Evolutionary conservation across 2,329 filamentous ascomycete species (phyloP).

Genomic region (Albophoma yamanashiensis): DNA sequence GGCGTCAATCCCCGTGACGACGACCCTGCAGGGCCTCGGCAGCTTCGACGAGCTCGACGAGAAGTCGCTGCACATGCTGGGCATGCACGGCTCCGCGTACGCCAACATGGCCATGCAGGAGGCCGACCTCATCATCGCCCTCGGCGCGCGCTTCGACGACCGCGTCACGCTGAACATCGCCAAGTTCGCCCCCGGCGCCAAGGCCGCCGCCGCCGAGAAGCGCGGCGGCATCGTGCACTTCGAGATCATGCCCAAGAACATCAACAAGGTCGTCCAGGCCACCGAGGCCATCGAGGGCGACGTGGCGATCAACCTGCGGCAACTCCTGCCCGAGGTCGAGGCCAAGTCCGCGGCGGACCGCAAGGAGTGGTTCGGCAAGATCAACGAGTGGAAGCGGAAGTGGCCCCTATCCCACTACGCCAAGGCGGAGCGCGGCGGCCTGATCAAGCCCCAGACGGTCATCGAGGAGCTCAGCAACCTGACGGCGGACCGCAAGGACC

Average conservation of each 20-base stretch:
- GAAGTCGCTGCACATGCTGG: constrained; percentile 95
- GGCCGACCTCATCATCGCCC: constrained; percentile 87
- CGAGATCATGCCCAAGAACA: constrained; percentile 99
- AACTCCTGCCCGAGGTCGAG: constrained; percentile 64
- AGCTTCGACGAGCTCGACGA: constrained; percentile 87
- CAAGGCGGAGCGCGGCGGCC: constrained; percentile 59
- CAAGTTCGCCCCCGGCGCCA: constrained; percentile 85
- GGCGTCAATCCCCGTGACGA: constrained; percentile 85
- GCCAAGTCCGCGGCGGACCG: constrained; percentile 52
- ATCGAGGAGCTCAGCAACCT: constrained; percentile 85
- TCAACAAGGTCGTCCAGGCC: constrained; percentile 97
- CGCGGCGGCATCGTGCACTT: constrained; percentile 95
- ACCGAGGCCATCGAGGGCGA: constrained; percentile 94
- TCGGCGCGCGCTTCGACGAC: constrained; percentile 92
- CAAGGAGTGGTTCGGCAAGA: constrained; percentile 81
- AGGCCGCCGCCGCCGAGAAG: constrained; percentile 70
- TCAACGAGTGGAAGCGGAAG: constrained; percentile 80
- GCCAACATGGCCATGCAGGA: constrained; percentile 98
- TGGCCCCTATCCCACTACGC: constrained; percentile 82
- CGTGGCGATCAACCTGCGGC: constrained; percentile 65
- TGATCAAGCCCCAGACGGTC: constrained; percentile 90
- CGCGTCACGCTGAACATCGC: constrained; percentile 74
- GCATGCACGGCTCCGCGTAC: constrained; percentile 95
- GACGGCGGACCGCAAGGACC: constrained; percentile 67
- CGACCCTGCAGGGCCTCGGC: constrained; percentile 87